These are phyloP conservation scores for Cornus kousa DNA, from an alignment of 148 eudicot species.

Conservation along the genomic window DNA sequence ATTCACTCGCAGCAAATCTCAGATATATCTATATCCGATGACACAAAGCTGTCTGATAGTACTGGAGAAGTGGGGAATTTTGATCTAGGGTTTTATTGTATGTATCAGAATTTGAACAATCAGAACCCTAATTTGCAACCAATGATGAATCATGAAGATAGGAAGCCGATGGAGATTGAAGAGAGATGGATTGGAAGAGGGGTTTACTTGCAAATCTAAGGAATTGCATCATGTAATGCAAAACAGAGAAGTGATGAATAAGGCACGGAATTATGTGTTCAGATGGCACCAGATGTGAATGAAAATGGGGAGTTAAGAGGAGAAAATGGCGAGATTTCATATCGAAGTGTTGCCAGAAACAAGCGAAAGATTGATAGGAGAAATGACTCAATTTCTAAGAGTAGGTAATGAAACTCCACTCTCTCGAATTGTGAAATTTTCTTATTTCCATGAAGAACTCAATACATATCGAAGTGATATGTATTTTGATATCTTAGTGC, in stretches of 20 bases:
- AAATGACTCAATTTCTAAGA: no score
- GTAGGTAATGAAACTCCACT: no score
- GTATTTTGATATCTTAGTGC: no score
- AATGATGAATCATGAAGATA: background rate
- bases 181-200: background rate
- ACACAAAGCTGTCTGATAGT: no score
- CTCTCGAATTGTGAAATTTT: no score
- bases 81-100: no score
- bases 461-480: no score
- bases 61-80: no score
- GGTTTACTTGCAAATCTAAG: background rate
- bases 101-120: background rate
- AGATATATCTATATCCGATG: background rate
- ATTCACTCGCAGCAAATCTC: background rate
- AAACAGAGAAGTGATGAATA: background rate
- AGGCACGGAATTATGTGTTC: background rate
- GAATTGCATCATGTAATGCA: background rate
- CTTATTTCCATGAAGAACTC: no score
- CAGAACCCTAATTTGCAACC: background rate
- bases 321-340: background rate
- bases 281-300: background rate
- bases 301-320: background rate
- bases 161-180: background rate
- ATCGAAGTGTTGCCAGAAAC: background rate
- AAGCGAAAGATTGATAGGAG: no score